phyloP scores from a whole-genome alignment of 495 filamentous ascomycete genomes.

The Neurospora hispaniola region DNA sequence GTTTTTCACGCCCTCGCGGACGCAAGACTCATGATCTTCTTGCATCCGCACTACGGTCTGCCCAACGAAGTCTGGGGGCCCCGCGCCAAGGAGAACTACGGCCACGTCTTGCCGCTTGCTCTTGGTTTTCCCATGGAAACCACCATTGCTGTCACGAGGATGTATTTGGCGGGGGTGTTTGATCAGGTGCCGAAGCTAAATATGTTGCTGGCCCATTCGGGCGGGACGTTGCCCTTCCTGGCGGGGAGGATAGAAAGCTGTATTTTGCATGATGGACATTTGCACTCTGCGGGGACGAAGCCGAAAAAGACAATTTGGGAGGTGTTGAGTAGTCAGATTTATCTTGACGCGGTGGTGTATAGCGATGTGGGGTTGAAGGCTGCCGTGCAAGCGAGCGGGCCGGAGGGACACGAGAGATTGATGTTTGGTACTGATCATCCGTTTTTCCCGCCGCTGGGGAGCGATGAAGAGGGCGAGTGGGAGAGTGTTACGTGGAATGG shows the following conservation, averaged over 20 bases:
- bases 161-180: constrained; percentile 78
- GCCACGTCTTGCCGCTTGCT: constrained; percentile 78
- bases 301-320: constrained; percentile 57
- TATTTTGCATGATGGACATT: constrained; percentile 66
- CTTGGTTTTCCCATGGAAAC: constrained; percentile 91
- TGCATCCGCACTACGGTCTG: constrained; percentile 92
- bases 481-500: constrained; percentile 73
- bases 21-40: constrained; percentile 56
- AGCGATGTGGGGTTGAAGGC: constrained; percentile 62
- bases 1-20: constrained; percentile 61
- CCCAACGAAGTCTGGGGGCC: constrained; percentile 68
- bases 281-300: constrained; percentile 34
- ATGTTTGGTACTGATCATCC: constrained; percentile 91
- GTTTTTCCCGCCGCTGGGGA: constrained; percentile 77
- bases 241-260: constrained; percentile 86
- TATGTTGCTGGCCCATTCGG: constrained; percentile 77
- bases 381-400: constrained; percentile 52
- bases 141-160: constrained; percentile 79
- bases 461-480: constrained; percentile 56
- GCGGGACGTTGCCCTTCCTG: constrained; percentile 81
- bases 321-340: constrained; percentile 74
- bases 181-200: constrained; percentile 61
- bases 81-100: constrained; percentile 48
- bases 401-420: constrained; percentile 55
- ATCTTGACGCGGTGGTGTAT: constrained; percentile 84